Base-by-base conservation (phyloP, 495 filamentous ascomycete genomes). In the Neurospora pannonica region DNA sequence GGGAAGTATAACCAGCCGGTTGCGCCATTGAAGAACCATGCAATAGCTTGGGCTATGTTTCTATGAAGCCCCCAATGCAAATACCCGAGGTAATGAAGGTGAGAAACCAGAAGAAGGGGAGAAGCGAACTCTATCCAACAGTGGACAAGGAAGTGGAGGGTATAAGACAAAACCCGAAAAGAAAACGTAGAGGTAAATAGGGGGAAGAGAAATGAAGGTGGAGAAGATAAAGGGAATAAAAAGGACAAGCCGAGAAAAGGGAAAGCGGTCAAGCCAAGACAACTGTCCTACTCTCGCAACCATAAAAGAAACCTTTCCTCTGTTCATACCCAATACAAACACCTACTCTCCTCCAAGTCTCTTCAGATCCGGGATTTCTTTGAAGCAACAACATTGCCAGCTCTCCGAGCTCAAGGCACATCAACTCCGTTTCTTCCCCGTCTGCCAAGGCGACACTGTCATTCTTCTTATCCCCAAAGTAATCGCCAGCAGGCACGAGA, bases 361-460 rank as follows among this genome's bases (percentile, higher is more conserved):
- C 75, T 54, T 28, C 31, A 28, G 10, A 11, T 34, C 34, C 37
- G 2, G 73, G 74, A 2, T 76, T 54, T 24, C 24, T 73, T 19
- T 73, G 70, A 7, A 81, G 76, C 70, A 81, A 71, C 9, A 81
- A 76, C 80, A 81, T 81, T 0, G 79, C 80, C n/a, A 71, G 70
- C 48, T 80, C 79, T n/a, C 80, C 80, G 10, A 81, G 70, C 48
- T 81, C 80, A 13, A 81, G 75, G 48, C 78, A 80, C 69, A 79
- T 62, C 17, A 81, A 46, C 17, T 79, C 77, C 17, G 71, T 77
- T 71, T 81, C 80, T 5, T 43, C 72, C 15, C 79, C 80, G 9
- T 76, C 78, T 4, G 60, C 74, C 13, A 81, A 43, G n/a, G 70
- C 76, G 13, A 70, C 42, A 10, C 38, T 62, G 28, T 67, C 2